Evolutionary conservation across 345 rosid species (phyloP), one percentile per base, ranked within the genome.

Genomic region (Sisymbrium irio): DNA sequence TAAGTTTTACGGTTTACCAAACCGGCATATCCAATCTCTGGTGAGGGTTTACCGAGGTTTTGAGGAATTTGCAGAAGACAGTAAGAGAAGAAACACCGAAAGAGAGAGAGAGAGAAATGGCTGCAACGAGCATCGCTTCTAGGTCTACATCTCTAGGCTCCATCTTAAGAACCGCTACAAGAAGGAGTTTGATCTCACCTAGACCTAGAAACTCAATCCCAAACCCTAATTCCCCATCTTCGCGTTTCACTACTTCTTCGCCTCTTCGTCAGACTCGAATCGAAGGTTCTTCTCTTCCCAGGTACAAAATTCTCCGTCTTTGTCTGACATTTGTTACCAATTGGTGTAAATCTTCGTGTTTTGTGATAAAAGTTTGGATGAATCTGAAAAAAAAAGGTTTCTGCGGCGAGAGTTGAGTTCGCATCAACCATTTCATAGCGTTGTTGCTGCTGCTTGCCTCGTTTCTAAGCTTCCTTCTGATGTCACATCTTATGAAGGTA

Each of bases 391-490:
- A 73, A 54, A 65, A 51, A 86, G 96, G 77, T 74, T 82, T 71
- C 25, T 85, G 44, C 80, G 91, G 65, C 78, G 97, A 59, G 96
- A 87, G 81, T 30, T 87, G 76, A 82, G 85, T 83, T 79, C 91
- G 9, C 79, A 85, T 41, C 74, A 79, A 4, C 97, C 97, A 15
- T 67, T 82, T 61, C 93, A 91, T 54, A 83, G 83, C 42, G 84
- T 78, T 1, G 67, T 84, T 65, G 92, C 97, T 17, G 86, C 89
- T 0, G 88, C 97, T 69, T 79, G 87, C 44, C 93, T 87, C 13
- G 97, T 87, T 67, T 91, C 97, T 45, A 87, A 83, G 27, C 46
- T 89, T 11, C 87, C 91, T 3, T 65, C 79, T 41, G 87, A 85
- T 55, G 78, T 67, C 20, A 67, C 63, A 17, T 83, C 82, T 39